Evolutionary conservation across 2,329 filamentous ascomycete genomes (phyloP).

Genomic region (Aspergillus proliferans): DNA sequence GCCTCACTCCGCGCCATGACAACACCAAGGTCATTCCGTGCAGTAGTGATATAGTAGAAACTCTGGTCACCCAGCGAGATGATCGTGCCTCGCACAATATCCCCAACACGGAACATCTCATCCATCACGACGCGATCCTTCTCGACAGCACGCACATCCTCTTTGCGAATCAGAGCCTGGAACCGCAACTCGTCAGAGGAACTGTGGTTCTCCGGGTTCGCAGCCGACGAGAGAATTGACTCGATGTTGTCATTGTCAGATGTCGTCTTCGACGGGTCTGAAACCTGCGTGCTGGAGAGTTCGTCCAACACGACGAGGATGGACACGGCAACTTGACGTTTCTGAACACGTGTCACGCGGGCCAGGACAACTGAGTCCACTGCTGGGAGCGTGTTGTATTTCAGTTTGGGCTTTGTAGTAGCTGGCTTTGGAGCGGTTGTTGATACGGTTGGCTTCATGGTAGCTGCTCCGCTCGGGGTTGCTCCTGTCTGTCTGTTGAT

Average conservation of each 20-base stretch:
- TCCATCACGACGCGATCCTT: conserved; percentile 90
- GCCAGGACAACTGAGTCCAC: conserved; percentile 77
- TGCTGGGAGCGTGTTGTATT: conserved; percentile 70
- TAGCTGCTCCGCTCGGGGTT: neutral
- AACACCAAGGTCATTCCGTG: conserved; percentile 84
- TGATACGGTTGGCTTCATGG: conserved; percentile 1
- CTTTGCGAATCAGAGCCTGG: conserved; percentile 75
- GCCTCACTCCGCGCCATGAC: conserved; percentile 85
- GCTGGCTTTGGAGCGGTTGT: neutral
- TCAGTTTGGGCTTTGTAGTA: conserved; percentile 30
- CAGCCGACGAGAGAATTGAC: conserved; percentile 31
- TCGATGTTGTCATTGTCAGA: conserved; percentile 35
- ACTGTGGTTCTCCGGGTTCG: conserved; percentile 36
- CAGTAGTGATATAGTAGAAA: conserved; percentile 92
- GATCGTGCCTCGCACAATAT: conserved; percentile 81
- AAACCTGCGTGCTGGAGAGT: conserved; percentile 8
- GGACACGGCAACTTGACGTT: conserved; percentile 75
- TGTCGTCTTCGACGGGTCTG: conserved; percentile 15
- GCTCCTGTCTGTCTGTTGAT: neutral
- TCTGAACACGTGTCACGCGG: conserved; percentile 76
- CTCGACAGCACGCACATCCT: conserved; percentile 91
- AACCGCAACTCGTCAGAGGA: conserved; percentile 61
- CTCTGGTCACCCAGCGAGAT: conserved; percentile 89
- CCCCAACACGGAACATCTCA: conserved; percentile 85
- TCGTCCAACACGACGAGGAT: conserved; percentile 73